A percentile compares a stretch with the other conserved stretches of the same genome.
phyloP scores from a whole-genome alignment of 306 rosid genomes.

The Cyamopsis tetragonoloba region DNA sequence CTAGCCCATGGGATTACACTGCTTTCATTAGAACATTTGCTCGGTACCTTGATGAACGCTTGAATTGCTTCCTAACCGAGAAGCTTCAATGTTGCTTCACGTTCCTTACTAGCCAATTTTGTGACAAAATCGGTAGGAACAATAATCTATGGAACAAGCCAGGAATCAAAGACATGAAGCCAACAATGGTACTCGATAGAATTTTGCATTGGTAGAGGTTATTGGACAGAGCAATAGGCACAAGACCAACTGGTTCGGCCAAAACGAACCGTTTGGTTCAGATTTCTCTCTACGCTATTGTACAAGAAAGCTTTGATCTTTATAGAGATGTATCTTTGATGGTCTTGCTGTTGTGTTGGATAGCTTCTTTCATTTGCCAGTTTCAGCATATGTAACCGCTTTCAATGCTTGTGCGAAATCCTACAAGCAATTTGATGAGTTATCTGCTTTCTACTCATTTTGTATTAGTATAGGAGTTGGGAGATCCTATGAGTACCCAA shows the following conservation, averaged over 20 bases:
- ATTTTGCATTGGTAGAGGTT: slow-evolving; percentile 63
- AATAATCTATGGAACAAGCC: slow-evolving; percentile 27
- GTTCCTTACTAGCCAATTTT: neutral
- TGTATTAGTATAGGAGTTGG: slow-evolving; percentile 70
- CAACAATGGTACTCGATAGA: slow-evolving; percentile 51
- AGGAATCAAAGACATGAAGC: slow-evolving; percentile 61
- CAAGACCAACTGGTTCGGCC: slow-evolving; percentile 63
- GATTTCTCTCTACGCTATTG: slow-evolving; percentile 54
- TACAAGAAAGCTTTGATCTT: slow-evolving; percentile 75
- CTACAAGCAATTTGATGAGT: slow-evolving; percentile 66
- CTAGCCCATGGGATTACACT: slow-evolving; percentile 77
- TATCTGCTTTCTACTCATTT: slow-evolving; percentile 46
- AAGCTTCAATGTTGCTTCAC: slow-evolving; percentile 61
- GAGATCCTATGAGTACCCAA: slow-evolving; percentile 81
- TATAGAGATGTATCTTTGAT: slow-evolving; percentile 68
- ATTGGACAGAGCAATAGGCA: slow-evolving; percentile 65
- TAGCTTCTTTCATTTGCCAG: slow-evolving; percentile 59
- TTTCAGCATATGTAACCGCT: slow-evolving; percentile 47
- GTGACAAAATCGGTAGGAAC: neutral
- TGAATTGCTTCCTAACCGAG: slow-evolving; percentile 73
- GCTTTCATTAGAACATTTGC: slow-evolving; percentile 66
- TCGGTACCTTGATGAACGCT: slow-evolving; percentile 74
- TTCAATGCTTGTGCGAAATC: slow-evolving; percentile 75
- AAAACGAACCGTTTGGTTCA: slow-evolving; percentile 44
- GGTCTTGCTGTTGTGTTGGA: slow-evolving; percentile 70